Percentiles rank a stretch among this genome's conserved stretches.
Evolutionary conservation across 768 basidiomycete genomes (phyloP).

Genomic region (Zangia roseola): DNA sequence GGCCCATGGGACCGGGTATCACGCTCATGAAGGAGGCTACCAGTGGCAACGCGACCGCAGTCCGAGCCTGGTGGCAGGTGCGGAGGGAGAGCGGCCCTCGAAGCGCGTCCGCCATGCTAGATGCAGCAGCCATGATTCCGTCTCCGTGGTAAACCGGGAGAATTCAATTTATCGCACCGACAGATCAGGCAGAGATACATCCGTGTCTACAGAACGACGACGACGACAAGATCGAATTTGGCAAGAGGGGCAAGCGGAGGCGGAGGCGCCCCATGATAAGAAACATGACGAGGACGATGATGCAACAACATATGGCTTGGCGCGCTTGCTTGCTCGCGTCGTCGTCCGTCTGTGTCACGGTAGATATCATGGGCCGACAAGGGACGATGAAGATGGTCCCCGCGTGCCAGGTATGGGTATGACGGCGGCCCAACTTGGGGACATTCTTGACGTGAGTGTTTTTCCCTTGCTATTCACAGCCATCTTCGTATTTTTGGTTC

Average conservation of each 20-base stretch:
- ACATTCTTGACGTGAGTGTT: constrained; percentile 33
- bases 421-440: constrained; percentile 31
- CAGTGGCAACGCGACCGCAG: constrained; percentile 12
- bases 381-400: constrained; percentile 1
- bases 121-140: constrained; percentile 7
- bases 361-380: constrained; percentile 14
- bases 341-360: constrained; percentile 26
- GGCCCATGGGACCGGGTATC: constrained; percentile 5
- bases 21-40: not conserved
- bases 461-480: not conserved
- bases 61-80: constrained; percentile 2
- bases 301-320: constrained; percentile 15
- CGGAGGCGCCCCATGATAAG: too few species aligned
- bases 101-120: constrained; percentile 23
- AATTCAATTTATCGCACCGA: not conserved
- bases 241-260: not conserved
- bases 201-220: constrained; percentile 7
- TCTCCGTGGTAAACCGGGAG: constrained; percentile 9
- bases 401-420: constrained; percentile 11
- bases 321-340: constrained; percentile 17
- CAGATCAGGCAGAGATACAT: constrained; percentile 13
- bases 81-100: constrained; percentile 28
- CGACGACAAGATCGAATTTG: not conserved
- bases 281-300: constrained; percentile 3
- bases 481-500: not conserved